These are phyloP conservation scores for Termitomyces sp. DNA, from an alignment of 768 basidiomycete species.

Conservation along the genomic window DNA sequence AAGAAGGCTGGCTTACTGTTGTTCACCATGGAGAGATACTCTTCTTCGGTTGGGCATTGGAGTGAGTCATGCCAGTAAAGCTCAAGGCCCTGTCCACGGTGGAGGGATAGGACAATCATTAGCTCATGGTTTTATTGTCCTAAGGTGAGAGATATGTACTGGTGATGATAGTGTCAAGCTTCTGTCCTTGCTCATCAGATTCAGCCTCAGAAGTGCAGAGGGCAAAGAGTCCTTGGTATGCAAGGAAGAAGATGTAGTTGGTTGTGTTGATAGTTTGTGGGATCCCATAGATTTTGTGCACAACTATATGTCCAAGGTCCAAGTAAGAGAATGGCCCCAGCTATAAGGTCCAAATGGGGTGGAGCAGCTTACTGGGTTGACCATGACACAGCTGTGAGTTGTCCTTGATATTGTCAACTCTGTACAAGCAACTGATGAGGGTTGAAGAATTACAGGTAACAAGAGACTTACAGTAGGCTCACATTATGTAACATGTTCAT, in stretches of 20 bases:
- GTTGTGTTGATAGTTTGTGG: conserved; percentile 97
- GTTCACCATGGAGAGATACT: too few relatives aligned
- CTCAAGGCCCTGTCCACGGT: too few relatives aligned
- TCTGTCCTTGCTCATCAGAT: conserved; percentile 27
- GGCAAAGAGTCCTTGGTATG: conserved; percentile 78
- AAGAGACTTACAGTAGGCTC: conserved; percentile 70
- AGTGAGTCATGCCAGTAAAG: too few relatives aligned
- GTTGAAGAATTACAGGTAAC: too few relatives aligned
- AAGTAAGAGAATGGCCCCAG: too few relatives aligned
- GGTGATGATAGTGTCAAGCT: conserved; percentile 28
- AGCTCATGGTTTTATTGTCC: too few relatives aligned
- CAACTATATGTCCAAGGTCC: conserved; percentile 44
- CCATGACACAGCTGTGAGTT: conserved; percentile 86
- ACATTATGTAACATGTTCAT: conserved; percentile 95
- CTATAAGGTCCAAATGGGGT: too few relatives aligned
- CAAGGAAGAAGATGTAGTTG: conserved; percentile 96
- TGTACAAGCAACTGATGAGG: conserved; percentile 26
- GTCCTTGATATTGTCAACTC: conserved; percentile 94
- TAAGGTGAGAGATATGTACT: too few relatives aligned
- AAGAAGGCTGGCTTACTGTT: too few relatives aligned
- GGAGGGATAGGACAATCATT: too few relatives aligned
- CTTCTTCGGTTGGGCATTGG: too few relatives aligned
- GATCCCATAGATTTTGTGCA: conserved; percentile 94
- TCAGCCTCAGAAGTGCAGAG: conserved; percentile 34
- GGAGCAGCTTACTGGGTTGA: conserved; percentile 58